Evolutionary conservation across 768 basidiomycete genomes (phyloP).

Genomic region (Hemileccinum impolitum): DNA sequence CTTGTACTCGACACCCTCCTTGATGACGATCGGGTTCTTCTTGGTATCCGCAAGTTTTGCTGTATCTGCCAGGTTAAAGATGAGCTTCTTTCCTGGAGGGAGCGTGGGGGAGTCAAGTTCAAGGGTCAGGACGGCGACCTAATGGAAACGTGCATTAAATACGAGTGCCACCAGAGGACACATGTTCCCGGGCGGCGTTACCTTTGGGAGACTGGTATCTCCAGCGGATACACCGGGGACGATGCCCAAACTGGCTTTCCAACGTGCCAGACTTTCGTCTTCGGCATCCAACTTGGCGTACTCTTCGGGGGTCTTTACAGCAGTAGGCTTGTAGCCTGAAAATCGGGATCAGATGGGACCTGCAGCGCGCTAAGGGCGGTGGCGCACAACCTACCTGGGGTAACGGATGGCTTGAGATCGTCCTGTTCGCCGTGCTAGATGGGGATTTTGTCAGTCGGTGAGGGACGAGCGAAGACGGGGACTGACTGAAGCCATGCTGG

Average conservation of each 20-base stretch:
- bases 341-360: conserved; percentile 20
- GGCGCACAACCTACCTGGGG: conserved; percentile 51
- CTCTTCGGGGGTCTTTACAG: conserved; percentile 72
- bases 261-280: conserved; percentile 90
- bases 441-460: conserved; percentile 2
- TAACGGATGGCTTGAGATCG: conserved; percentile 63
- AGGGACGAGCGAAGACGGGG: neutral
- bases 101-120: conserved; percentile 79
- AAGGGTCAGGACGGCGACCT: conserved; percentile 74
- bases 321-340: conserved; percentile 71
- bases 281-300: conserved; percentile 82
- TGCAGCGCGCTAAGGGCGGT: neutral
- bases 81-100: conserved; percentile 55
- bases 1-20: conserved; percentile 90
- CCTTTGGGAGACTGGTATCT: conserved; percentile 62
- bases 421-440: conserved; percentile 60
- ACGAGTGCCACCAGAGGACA: conserved; percentile 16
- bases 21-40: conserved; percentile 76
- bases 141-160: conserved; percentile 13
- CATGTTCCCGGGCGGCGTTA: conserved; percentile 22
- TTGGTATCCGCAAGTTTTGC: conserved; percentile 51
- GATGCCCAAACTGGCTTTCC: conserved; percentile 94
- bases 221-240: conserved; percentile 44
- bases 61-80: conserved; percentile 59
- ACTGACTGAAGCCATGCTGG: conserved; percentile 55